Evolutionary conservation across 345 rosid species (phyloP), one percentile per base, ranked within the genome.

Genomic region (Microcos paniculata): DNA sequence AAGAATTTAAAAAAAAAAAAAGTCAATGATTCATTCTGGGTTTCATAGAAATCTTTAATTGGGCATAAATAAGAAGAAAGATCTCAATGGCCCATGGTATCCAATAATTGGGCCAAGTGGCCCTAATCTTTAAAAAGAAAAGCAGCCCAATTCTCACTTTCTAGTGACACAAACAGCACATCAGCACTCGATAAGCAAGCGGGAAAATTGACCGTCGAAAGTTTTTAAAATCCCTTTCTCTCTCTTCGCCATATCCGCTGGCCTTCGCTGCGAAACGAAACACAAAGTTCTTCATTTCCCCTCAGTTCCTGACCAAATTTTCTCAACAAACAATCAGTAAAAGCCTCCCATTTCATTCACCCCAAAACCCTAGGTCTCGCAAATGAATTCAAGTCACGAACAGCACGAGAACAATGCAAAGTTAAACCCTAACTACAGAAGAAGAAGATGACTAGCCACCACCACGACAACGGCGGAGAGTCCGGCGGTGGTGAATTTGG

Each of bases 401-500:
- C 62, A 21, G 19, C 28, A 43, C 16, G 11, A 30, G 42, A 65
- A 16, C 21, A 63, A 43, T 12, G 53, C 26, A 11, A 49, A 8
- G 42, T 38, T 26, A 62, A 72, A 61, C 19, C 57, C 42, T 35
- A 35, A 66, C 76, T 30, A 26, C 30, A 14, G 57, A 77, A 21
- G 38, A 87, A 33, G 65, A 78, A 26, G 43, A 87, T 82, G 94
- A 79, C 67, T 73, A 23, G 43, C 10, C 58, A 18, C 11, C 58
- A 49, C 0, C 58, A 69, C 1, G 77, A 43, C 74, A 71, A 68
- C 75, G 72, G 40, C 30, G 84, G 77, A 23, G 84, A 79, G 2
- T 56, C 79, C 6, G 71, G 58, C 8, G 71, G 58, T 18, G 70
- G 76, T 42, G 86, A 79, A 21, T 71, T 72, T 45, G 87, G 81